These are phyloP conservation scores for Andrographis paniculata DNA, from an alignment of 305 asterid species.

Conservation along the genomic window DNA sequence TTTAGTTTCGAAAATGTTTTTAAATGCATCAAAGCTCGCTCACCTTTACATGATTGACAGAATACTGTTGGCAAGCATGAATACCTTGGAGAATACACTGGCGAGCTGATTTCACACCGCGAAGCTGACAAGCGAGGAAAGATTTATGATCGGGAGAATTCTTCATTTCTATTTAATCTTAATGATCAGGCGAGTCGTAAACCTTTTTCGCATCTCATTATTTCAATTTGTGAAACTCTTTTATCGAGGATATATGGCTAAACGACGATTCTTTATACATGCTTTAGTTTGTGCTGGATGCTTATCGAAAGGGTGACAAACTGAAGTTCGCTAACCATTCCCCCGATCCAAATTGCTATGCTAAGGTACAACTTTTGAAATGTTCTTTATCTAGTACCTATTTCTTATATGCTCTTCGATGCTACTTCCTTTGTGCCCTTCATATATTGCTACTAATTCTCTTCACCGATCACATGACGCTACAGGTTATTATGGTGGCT, in stretches of 20 bases:
- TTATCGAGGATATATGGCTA: neutral
- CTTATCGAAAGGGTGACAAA: constrained; percentile 90
- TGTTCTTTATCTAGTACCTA: neutral
- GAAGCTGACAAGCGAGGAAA: constrained; percentile 99
- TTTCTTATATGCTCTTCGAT: no score
- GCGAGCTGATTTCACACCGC: constrained; percentile 89
- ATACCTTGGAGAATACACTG: constrained; percentile 97
- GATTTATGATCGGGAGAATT: constrained; percentile 87
- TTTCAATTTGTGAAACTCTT: neutral
- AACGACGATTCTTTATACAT: constrained; percentile 16
- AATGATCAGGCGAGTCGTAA: constrained; percentile 66
- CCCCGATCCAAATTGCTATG: constrained; percentile 90
- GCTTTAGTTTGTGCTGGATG: constrained; percentile 94
- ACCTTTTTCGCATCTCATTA: neutral
- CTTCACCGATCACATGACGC: no score
- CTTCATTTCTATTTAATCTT: constrained; percentile 86
- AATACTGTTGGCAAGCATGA: constrained; percentile 81
- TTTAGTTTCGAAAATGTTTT: constrained; percentile 3
- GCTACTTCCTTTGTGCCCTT: no score
- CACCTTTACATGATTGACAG: constrained; percentile 33
- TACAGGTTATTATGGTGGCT: constrained; percentile 90
- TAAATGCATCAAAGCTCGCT: constrained; percentile 18
- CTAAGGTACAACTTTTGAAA: constrained; percentile 53
- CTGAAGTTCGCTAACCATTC: constrained; percentile 96
- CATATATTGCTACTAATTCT: no score